Evolutionary conservation across 2,329 filamentous ascomycete species (phyloP).

Genomic region (Fusarium robinianum): DNA sequence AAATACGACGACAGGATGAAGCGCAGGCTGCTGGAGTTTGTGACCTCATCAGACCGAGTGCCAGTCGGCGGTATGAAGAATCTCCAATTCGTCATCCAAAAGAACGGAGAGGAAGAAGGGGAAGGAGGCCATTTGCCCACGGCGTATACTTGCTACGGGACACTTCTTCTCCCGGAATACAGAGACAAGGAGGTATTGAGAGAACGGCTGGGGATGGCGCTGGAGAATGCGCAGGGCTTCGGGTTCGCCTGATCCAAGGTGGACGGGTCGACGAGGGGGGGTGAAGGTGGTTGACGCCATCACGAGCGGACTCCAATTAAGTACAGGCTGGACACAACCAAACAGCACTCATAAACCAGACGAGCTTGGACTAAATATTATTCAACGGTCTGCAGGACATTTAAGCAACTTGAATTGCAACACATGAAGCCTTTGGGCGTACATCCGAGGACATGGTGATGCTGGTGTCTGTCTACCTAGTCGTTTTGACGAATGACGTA

Average conservation of each 20-base stretch:
- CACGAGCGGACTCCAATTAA: no score
- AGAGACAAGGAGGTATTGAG: slow-evolving; percentile 68
- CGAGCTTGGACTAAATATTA: no score
- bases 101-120: slow-evolving; percentile 67
- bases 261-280: not conserved
- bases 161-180: slow-evolving; percentile 84
- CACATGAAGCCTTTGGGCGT: no score
- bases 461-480: no score
- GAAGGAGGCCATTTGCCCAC: slow-evolving; percentile 70
- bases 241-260: slow-evolving; percentile 66
- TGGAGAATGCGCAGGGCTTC: slow-evolving; percentile 89
- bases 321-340: no score
- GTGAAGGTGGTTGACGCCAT: no score
- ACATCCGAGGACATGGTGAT: no score
- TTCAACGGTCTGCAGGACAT: no score
- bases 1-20: slow-evolving; percentile 70
- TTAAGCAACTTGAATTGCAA: no score
- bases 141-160: slow-evolving; percentile 92
- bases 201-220: slow-evolving; percentile 78
- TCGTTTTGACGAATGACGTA: no score
- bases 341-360: no score
- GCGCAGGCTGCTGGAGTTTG: slow-evolving; percentile 83
- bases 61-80: slow-evolving; percentile 85
- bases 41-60: slow-evolving; percentile 89
- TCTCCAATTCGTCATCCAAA: slow-evolving; percentile 82